phyloP scores from a whole-genome alignment of 139 green algal species.

The Microglena sp. region DNA sequence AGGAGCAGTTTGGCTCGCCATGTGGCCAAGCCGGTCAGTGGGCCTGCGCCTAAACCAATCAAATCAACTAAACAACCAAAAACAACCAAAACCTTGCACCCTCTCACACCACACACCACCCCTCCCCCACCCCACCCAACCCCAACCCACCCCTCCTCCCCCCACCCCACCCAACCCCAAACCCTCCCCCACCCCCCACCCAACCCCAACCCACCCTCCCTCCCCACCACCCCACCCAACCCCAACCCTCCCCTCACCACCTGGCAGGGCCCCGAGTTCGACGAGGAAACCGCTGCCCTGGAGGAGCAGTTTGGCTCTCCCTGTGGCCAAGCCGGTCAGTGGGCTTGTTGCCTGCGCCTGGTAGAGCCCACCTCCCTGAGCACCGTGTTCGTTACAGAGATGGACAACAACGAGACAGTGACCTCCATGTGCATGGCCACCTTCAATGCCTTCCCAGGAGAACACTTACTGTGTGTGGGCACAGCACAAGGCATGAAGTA shows the following conservation, averaged over 20 bases:
- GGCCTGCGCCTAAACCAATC: too few relatives aligned
- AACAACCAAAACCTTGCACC: too few relatives aligned
- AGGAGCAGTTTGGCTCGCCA: conserved; percentile 72
- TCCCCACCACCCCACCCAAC: too few relatives aligned
- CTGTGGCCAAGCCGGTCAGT: conserved; percentile 57
- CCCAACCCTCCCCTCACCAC: not conserved
- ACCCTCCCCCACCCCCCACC: too few relatives aligned
- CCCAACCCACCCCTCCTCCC: too few relatives aligned
- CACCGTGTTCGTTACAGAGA: conserved; percentile 51
- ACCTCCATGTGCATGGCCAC: conserved; percentile 58
- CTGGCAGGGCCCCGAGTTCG: conserved; percentile 54
- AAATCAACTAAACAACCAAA: too few relatives aligned
- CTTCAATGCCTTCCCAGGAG: conserved; percentile 39
- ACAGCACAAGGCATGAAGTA: conserved; percentile 66
- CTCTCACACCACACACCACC: too few relatives aligned
- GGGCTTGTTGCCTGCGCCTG: conserved; percentile 83
- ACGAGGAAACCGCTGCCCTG: conserved; percentile 54
- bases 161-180: too few relatives aligned
- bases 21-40: conserved; percentile 63
- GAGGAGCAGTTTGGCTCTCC: conserved; percentile 75
- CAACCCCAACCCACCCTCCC: too few relatives aligned
- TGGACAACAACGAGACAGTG: conserved; percentile 82
- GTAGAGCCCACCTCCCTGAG: conserved; percentile 64
- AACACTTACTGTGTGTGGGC: conserved; percentile 59
- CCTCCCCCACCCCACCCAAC: too few relatives aligned